Evolutionary conservation across 2,329 filamentous ascomycete genomes (phyloP).

Genomic region (Mollisiaceae sp.): DNA sequence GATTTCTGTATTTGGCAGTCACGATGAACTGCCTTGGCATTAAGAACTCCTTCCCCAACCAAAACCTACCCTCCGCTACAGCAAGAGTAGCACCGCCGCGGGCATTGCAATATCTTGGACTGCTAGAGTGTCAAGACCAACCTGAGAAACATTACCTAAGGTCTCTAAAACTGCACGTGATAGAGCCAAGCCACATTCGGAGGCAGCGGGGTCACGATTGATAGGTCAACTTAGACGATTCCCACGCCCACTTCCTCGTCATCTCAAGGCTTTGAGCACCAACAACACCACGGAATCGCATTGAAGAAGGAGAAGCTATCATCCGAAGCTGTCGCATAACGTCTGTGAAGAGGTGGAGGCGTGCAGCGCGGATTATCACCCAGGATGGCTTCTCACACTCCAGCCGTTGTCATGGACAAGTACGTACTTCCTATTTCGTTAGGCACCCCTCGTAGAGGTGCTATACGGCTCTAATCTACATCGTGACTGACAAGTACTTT

Average conservation of each 20-base stretch:
- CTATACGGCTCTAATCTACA: background rate
- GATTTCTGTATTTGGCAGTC: conserved; percentile 1
- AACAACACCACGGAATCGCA: conserved; percentile 15
- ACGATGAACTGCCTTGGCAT: background rate
- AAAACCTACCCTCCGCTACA: background rate
- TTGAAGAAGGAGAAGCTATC: conserved; percentile 20
- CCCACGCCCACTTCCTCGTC: conserved; percentile 30
- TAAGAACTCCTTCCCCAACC: background rate
- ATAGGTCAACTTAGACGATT: conserved; percentile 29
- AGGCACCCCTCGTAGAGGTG: conserved; percentile 18
- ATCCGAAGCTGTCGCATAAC: conserved; percentile 39
- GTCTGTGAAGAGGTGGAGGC: conserved; percentile 34
- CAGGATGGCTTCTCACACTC: conserved; percentile 95
- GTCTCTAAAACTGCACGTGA: conserved; percentile 11
- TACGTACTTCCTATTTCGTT: conserved; percentile 59
- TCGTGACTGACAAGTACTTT: conserved; percentile 39
- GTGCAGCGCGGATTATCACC: conserved; percentile 37
- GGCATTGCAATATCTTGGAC: background rate
- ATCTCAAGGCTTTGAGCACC: conserved; percentile 26
- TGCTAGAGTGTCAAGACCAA: background rate
- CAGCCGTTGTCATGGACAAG: conserved; percentile 99
- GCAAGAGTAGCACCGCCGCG: background rate
- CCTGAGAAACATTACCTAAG: background rate
- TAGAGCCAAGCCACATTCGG: conserved; percentile 7
- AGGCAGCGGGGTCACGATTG: conserved; percentile 19